phyloP scores from a whole-genome alignment of 2,329 filamentous ascomycete genomes.

The Alternaria sp. region DNA sequence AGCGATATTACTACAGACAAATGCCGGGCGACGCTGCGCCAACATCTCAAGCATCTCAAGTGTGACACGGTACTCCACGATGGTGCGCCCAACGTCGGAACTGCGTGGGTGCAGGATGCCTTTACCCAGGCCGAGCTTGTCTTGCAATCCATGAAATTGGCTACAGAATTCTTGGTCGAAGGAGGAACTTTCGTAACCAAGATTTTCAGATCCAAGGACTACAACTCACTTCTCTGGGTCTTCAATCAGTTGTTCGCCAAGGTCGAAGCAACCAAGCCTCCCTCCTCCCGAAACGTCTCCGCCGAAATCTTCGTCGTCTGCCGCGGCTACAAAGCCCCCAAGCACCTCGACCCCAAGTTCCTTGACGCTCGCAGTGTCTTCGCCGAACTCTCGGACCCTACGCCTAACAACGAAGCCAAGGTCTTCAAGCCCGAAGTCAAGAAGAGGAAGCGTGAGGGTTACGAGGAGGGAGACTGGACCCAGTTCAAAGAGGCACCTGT shows the following conservation, averaged over 20 bases:
- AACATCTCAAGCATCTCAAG: conserved; percentile 95
- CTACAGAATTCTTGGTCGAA: conserved; percentile 83
- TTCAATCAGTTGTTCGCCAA: conserved; percentile 96
- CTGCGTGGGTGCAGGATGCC: conserved; percentile 97
- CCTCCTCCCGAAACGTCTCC: conserved; percentile 93
- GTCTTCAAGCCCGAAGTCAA: conserved; percentile 98
- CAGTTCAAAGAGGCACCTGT: conserved; percentile 90
- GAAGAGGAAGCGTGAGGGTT: conserved; percentile 97
- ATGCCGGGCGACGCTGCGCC: conserved; percentile 86
- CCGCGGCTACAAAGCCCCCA: conserved; percentile 93
- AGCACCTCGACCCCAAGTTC: conserved; percentile 90
- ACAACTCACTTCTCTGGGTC: conserved; percentile 95
- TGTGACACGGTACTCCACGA: conserved; percentile 96
- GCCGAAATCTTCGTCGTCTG: conserved; percentile 99
- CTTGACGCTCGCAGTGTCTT: conserved; percentile 91
- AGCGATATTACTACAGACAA: conserved; percentile 98
- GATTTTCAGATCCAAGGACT: conserved; percentile 96
- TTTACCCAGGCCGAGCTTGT: conserved; percentile 97
- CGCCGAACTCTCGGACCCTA: conserved; percentile 84
- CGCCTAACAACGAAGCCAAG: conserved; percentile 95
- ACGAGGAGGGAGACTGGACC: conserved; percentile 93
- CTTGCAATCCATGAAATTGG: conserved; percentile 88
- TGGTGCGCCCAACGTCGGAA: conserved; percentile 97
- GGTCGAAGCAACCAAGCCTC: conserved; percentile 97
- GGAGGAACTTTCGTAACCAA: conserved; percentile 95